phyloP scores from a whole-genome alignment of 768 basidiomycete species.

The Strobilomyces echinocephalus region DNA sequence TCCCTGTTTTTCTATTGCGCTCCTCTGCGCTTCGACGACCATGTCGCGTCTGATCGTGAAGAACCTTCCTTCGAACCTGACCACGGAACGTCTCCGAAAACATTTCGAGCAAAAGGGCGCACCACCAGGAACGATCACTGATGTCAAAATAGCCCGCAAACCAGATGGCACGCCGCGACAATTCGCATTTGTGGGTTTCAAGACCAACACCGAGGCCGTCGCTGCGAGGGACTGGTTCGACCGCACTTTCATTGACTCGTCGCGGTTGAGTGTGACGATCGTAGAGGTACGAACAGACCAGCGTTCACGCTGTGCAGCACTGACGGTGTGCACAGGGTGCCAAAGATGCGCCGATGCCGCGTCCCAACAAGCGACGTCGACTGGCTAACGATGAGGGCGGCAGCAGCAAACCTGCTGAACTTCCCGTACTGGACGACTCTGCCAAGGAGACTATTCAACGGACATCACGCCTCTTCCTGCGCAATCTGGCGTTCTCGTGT shows the following conservation, averaged over 20 bases:
- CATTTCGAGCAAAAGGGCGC: slow-evolving; percentile 62
- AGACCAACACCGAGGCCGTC: slow-evolving; percentile 67
- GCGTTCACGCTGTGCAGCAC: neutral
- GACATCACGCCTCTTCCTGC: slow-evolving; percentile 82
- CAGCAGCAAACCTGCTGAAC: slow-evolving; percentile 5
- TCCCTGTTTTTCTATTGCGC: neutral
- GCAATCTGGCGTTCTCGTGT: slow-evolving; percentile 90
- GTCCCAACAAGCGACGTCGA: slow-evolving; percentile 68
- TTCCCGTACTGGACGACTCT: slow-evolving; percentile 28
- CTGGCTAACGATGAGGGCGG: slow-evolving; percentile 49
- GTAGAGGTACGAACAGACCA: slow-evolving; percentile 53
- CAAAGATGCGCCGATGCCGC: slow-evolving; percentile 61
- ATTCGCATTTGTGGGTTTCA: slow-evolving; percentile 93
- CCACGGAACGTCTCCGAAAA: slow-evolving; percentile 56
- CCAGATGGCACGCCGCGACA: slow-evolving; percentile 74
- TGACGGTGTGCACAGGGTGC: slow-evolving; percentile 44
- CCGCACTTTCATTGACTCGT: slow-evolving; percentile 75
- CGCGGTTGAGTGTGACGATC: slow-evolving; percentile 67
- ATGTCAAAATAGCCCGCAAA: slow-evolving; percentile 76
- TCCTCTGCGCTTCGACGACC: neutral
- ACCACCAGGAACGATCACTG: slow-evolving; percentile 73
- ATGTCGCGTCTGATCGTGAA: slow-evolving; percentile 87
- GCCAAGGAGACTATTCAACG: slow-evolving; percentile 52
- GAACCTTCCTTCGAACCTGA: slow-evolving; percentile 68
- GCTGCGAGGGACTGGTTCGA: slow-evolving; percentile 81